phyloP scores from a whole-genome alignment of 176 grass and related monocot species.

The Eremochloa ophiuroides region DNA sequence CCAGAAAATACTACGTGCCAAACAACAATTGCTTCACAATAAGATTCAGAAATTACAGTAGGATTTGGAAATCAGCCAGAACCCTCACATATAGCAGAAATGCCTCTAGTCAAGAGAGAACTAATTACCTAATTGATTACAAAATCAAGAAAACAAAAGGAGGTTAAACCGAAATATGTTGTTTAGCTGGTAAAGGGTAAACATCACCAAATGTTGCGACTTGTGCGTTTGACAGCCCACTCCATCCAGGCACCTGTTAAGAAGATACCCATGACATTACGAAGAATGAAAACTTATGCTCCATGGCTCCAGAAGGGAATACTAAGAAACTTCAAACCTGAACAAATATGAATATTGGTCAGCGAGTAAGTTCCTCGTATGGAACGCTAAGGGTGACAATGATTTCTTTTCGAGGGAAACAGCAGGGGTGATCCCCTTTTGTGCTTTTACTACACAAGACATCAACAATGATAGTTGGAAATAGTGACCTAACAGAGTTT shows the following conservation, averaged over 20 bases:
- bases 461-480: not conserved
- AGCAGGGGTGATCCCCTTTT: slow-evolving; percentile 56
- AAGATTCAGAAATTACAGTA: not conserved
- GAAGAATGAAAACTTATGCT: not conserved
- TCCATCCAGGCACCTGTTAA: slow-evolving; percentile 92
- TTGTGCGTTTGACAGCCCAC: too few relatives aligned
- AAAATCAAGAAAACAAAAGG: slow-evolving; percentile 19
- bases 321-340: slow-evolving; percentile 45
- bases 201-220: slow-evolving; percentile 96
- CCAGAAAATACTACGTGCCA: not conserved
- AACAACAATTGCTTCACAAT: not conserved
- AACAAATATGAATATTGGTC: slow-evolving; percentile 89
- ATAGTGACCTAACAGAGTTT: not conserved
- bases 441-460: slow-evolving; percentile 44
- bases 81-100: not conserved
- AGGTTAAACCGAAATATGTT: too few relatives aligned
- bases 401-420: too few relatives aligned
- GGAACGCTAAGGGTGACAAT: slow-evolving; percentile 85
- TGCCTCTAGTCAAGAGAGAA: not conserved
- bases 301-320: not conserved
- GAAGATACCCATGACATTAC: not conserved
- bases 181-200: slow-evolving; percentile 49
- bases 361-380: slow-evolving; percentile 82
- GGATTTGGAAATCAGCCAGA: too few relatives aligned
- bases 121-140: not conserved